Percentiles rank a stretch among this genome's conserved stretches.
Evolutionary conservation across 768 basidiomycete species (phyloP).

Genomic region (Lactarius trivialis): DNA sequence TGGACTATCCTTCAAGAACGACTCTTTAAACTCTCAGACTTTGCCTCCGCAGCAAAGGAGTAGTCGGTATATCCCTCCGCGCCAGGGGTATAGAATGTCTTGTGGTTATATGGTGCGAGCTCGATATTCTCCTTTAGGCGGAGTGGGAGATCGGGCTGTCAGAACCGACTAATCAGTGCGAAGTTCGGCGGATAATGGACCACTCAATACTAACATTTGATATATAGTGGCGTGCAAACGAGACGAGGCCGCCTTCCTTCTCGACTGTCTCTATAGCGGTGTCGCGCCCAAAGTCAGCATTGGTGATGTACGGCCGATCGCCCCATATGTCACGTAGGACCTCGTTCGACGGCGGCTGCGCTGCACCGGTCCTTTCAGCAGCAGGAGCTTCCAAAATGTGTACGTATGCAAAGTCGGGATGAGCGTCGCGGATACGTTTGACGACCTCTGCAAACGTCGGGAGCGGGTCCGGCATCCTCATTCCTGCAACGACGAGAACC

Average conservation of each 20-base stretch:
- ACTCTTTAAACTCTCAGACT: background rate
- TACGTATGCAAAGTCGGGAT: constrained; percentile 22
- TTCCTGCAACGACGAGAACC: background rate
- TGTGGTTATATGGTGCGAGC: background rate
- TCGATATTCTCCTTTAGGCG: constrained; percentile 6
- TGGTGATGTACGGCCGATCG: constrained; percentile 23
- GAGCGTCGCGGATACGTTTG: constrained; percentile 23
- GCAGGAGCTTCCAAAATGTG: constrained; percentile 30
- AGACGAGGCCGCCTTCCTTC: constrained; percentile 17
- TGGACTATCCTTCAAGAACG: background rate
- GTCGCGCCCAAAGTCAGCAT: constrained; percentile 25
- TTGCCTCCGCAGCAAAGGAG: constrained; percentile 11
- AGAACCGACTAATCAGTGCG: background rate
- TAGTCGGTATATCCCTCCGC: constrained; percentile 22
- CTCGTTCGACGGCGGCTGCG: constrained; percentile 20
- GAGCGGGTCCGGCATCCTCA: constrained; percentile 24
- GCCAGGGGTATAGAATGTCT: background rate
- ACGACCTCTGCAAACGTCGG: constrained; percentile 29
- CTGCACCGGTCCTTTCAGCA: background rate
- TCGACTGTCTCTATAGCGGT: constrained; percentile 21
- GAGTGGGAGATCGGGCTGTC: constrained; percentile 22
- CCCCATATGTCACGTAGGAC: constrained; percentile 27
- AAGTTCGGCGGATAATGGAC: background rate
- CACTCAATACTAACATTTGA: constrained; percentile 9
- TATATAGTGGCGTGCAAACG: constrained; percentile 13